Evolutionary conservation across 129 eudicot species (phyloP).

Genomic region (Apium graveolens): DNA sequence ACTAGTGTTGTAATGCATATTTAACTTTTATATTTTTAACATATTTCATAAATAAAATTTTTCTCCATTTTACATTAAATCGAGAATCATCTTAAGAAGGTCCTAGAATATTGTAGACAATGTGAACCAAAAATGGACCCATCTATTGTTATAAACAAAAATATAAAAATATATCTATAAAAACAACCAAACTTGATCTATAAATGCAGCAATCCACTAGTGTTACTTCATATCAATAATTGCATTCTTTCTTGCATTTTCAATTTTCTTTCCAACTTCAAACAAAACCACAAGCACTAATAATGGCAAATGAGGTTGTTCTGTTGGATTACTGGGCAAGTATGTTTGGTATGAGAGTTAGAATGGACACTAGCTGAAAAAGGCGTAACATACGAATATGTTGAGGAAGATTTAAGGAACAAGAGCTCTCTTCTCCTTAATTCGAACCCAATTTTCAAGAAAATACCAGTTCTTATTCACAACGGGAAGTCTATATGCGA

Average conservation of each 20-base stretch:
- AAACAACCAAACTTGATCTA: background rate
- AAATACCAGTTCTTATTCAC: slow-evolving; percentile 50
- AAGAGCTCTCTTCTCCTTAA: slow-evolving; percentile 40
- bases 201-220: background rate
- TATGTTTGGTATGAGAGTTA: slow-evolving; percentile 36
- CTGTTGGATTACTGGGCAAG: slow-evolving; percentile 33
- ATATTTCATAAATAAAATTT: too few species aligned
- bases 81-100: too few species aligned
- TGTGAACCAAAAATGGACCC: too few species aligned
- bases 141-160: too few species aligned
- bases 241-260: background rate
- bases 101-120: too few species aligned
- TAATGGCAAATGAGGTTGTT: slow-evolving; percentile 24
- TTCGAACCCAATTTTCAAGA: slow-evolving; percentile 42
- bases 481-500: slow-evolving; percentile 36
- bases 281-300: background rate
- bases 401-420: slow-evolving; percentile 29
- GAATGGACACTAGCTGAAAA: slow-evolving; percentile 51
- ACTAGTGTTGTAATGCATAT: too few species aligned
- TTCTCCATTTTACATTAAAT: too few species aligned
- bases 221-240: background rate
- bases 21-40: too few species aligned
- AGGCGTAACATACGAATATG: slow-evolving; percentile 28
- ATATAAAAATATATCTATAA: too few species aligned
- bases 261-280: background rate